Percentiles rank a stretch among this genome's conserved stretches.
phyloP scores from a whole-genome alignment of 805 yeast species.

The Candida odintsovae region DNA sequence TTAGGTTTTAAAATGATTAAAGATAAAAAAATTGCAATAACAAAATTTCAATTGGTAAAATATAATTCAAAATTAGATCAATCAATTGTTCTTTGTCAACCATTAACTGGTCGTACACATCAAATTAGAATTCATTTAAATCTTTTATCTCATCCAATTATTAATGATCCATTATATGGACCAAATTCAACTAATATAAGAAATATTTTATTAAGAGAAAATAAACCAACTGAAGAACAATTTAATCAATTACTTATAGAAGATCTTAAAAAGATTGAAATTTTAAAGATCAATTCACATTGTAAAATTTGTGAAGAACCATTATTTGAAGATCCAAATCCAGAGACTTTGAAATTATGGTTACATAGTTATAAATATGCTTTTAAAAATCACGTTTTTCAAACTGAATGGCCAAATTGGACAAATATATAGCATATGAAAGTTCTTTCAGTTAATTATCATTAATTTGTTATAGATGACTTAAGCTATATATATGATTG shows the following conservation, averaged over 20 bases:
- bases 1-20: constrained; percentile 53
- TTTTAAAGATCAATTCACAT: constrained; percentile 30
- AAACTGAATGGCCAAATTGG: constrained; percentile 20
- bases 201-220: constrained; percentile 8
- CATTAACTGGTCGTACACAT: constrained; percentile 91
- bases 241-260: constrained; percentile 11
- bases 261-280: constrained; percentile 6
- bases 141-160: constrained; percentile 78
- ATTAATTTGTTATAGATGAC: no score
- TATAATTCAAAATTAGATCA: constrained; percentile 8
- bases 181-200: constrained; percentile 9
- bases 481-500: no score
- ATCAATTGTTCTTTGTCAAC: constrained; percentile 69
- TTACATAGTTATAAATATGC: constrained; percentile 19
- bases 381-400: constrained; percentile 13
- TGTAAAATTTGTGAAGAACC: constrained; percentile 19
- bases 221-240: constrained; percentile 6
- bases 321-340: constrained; percentile 10
- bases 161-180: constrained; percentile 76
- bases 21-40: constrained; percentile 57
- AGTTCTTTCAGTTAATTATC: no score
- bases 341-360: constrained; percentile 16
- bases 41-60: constrained; percentile 36
- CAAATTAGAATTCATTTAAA: constrained; percentile 93
- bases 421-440: constrained; percentile 6